Percentiles rank a stretch among this genome's conserved stretches.
Evolutionary conservation across 2,329 filamentous ascomycete species (phyloP).

Genomic region (Paracamarosporium sp.): DNA sequence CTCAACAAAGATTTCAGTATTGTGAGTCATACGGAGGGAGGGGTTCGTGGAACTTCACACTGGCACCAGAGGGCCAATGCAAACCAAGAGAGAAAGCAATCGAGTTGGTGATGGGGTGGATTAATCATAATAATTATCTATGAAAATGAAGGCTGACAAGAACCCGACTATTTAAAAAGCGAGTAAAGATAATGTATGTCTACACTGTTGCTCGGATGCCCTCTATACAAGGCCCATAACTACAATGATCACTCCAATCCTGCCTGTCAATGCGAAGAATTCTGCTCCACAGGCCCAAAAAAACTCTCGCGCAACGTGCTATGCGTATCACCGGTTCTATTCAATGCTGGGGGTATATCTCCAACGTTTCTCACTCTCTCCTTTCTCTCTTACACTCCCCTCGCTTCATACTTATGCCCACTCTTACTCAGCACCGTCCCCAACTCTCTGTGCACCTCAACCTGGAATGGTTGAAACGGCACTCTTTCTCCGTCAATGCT

Average conservation of each 20-base stretch:
- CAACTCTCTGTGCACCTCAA: constrained; percentile 82
- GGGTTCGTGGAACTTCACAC: no score
- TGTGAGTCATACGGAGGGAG: background rate
- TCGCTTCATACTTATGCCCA: constrained; percentile 72
- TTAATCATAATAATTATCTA: no score
- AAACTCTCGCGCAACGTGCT: background rate
- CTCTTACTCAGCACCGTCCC: constrained; percentile 84
- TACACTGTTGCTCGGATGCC: no score
- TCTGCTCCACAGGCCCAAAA: background rate
- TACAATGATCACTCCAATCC: no score
- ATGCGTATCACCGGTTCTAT: background rate
- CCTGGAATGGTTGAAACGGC: constrained; percentile 89
- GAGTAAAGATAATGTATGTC: no score
- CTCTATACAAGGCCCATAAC: no score
- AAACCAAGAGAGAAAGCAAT: no score
- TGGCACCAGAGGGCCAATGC: no score
- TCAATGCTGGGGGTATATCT: background rate
- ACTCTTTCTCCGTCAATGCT: constrained; percentile 92
- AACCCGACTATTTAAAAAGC: no score
- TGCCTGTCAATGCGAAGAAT: background rate
- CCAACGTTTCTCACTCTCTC: background rate
- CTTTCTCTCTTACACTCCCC: constrained; percentile 30
- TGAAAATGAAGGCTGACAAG: no score
- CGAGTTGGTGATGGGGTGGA: no score
- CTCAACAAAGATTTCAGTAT: background rate